These are phyloP conservation scores for Cytospora piceicola DNA, from an alignment of 2,329 filamentous ascomycete species.

Conservation along the genomic window DNA sequence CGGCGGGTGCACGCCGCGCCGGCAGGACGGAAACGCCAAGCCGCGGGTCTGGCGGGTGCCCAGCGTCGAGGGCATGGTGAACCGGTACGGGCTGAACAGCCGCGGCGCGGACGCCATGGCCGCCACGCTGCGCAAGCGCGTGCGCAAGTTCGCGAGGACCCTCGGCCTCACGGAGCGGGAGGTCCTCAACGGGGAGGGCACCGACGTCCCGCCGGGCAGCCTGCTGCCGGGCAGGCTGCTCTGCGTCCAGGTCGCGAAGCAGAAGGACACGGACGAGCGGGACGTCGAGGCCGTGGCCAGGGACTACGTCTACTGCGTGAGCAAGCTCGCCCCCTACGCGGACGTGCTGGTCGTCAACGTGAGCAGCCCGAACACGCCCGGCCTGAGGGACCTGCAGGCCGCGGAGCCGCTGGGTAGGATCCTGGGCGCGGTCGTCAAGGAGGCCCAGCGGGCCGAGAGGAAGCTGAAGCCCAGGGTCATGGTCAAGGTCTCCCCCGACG, in stretches of 20 bases:
- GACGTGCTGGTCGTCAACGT: conserved; percentile 99
- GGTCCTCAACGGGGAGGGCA: conserved; percentile 75
- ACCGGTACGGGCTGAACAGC: conserved; percentile 94
- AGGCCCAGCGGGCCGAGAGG: conserved; percentile 67
- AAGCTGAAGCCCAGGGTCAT: conserved; percentile 81
- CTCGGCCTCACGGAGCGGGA: conserved; percentile 71
- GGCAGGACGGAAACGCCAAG: conserved; percentile 84
- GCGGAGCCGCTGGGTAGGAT: conserved; percentile 81
- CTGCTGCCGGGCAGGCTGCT: conserved; percentile 75
- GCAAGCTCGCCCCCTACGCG: conserved; percentile 81
- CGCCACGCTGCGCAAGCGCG: conserved; percentile 73
- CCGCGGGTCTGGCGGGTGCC: conserved; percentile 88
- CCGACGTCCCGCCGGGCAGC: conserved; percentile 78
- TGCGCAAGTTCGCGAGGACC: conserved; percentile 75
- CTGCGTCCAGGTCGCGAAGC: conserved; percentile 94
- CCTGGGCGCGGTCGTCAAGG: conserved; percentile 78
- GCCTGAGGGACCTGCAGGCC: conserved; percentile 83
- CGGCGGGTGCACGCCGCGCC: conserved; percentile 84
- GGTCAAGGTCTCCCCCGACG: conserved; percentile 98
- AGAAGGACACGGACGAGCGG: conserved; percentile 84
- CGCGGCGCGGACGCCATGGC: conserved; percentile 88
- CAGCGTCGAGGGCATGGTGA: conserved; percentile 84
- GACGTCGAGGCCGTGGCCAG: conserved; percentile 81
- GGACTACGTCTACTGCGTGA: conserved; percentile 88
- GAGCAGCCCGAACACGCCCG: conserved; percentile 93